Evolutionary conservation across 2,329 filamentous ascomycete species (phyloP).

Genomic region (Leptosphaerulina australis): DNA sequence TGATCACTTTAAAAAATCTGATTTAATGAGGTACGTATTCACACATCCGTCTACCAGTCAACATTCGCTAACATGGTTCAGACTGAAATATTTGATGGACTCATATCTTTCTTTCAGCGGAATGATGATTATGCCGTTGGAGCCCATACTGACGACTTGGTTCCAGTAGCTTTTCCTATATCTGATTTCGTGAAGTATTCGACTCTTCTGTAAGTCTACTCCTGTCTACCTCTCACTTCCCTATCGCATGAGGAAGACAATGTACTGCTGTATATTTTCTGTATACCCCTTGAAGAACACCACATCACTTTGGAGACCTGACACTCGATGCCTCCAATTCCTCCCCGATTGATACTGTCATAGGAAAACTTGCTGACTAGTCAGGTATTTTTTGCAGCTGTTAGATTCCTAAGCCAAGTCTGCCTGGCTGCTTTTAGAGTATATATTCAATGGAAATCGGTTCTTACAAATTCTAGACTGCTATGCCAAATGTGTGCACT

Average conservation of each 20-base stretch:
- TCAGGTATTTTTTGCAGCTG: neutral
- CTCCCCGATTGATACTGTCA: neutral
- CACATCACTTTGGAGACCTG: constrained; percentile 71
- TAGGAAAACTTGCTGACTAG: constrained; percentile 7
- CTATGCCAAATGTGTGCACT: no score
- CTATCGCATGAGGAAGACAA: constrained; percentile 65
- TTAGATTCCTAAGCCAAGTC: neutral
- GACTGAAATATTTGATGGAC: constrained; percentile 49
- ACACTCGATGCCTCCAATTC: constrained; percentile 35
- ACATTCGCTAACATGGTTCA: constrained; percentile 33
- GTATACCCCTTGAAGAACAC: constrained; percentile 65
- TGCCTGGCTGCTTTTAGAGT: neutral
- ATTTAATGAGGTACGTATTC: constrained; percentile 68
- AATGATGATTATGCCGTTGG: constrained; percentile 19
- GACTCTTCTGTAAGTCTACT: constrained; percentile 23
- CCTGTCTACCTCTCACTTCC: neutral
- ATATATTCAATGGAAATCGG: constrained; percentile 1
- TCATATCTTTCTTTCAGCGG: constrained; percentile 18
- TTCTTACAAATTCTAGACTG: no score
- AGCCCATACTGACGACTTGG: constrained; percentile 31
- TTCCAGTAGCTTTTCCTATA: constrained; percentile 11
- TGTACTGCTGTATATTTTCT: constrained; percentile 70
- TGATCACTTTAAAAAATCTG: constrained; percentile 72
- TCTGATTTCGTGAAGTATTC: neutral
- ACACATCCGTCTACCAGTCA: neutral